Conservation (phyloP, 2,329 filamentous ascomycete species). For the Zymoseptoria passerinii region DNA sequence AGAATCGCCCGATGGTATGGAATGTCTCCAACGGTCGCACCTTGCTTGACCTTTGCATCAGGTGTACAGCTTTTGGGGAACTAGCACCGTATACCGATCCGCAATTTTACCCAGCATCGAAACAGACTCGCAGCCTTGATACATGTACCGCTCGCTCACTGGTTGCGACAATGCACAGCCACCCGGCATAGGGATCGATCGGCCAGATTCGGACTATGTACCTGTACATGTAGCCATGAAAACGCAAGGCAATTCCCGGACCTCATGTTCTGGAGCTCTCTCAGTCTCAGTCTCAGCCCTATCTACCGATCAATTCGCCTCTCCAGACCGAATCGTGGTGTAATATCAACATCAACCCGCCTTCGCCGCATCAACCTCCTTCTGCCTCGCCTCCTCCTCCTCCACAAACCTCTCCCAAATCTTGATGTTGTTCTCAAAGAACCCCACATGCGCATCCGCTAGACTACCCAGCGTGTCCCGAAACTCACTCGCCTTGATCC, state of each 20-base stretch:
- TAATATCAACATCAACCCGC: not conserved
- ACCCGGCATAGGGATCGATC: not conserved
- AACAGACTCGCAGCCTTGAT: not conserved
- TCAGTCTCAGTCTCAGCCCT: too few species aligned
- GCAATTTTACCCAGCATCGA: too few species aligned
- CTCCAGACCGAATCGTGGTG: not conserved
- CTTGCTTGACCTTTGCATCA: too few species aligned
- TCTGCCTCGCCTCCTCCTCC: constrained; percentile 51
- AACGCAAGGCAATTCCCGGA: not conserved
- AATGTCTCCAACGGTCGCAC: not conserved
- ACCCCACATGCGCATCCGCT: constrained; percentile 76
- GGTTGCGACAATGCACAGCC: not conserved
- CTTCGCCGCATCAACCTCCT: constrained; percentile 5
- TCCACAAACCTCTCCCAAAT: constrained; percentile 86
- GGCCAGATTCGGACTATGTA: not conserved
- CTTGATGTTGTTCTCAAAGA: constrained; percentile 70
- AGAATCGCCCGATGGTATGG: not conserved
- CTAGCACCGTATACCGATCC: too few species aligned
- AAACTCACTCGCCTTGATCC: constrained; percentile 87
- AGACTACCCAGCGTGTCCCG: constrained; percentile 75
- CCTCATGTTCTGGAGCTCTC: not conserved
- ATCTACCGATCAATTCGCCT: not conserved
- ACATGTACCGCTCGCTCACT: not conserved
- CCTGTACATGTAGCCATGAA: not conserved
- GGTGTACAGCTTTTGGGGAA: too few species aligned